Base-by-base conservation (phyloP, 2,329 filamentous ascomycete genomes). In the Leptographium galeiforme region DNA sequence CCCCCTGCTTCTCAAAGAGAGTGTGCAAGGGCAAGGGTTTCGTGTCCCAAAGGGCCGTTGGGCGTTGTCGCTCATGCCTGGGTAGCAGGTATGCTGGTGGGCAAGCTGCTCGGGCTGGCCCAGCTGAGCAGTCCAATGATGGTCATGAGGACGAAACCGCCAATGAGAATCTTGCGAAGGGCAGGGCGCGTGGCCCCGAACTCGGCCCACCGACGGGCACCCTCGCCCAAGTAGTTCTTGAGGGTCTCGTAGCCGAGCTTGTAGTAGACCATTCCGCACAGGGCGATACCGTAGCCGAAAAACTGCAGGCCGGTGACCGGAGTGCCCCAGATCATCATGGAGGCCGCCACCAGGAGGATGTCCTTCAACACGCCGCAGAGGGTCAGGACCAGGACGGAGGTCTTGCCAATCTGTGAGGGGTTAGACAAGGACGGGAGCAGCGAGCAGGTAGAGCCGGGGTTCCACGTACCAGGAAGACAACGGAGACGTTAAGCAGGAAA, bases 301-400 rank as follows among this genome's bases (percentile, higher is more conserved):
- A 86, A 84, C 73, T 93, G 87, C 54, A 91, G 78, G 53, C 72
- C 72, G 16, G 84, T 81, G 58, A 91, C 83, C 51, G 83, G 79
- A 58, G 87, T 87, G 61, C 80, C 79, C 84, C 87, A 91, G 68
- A 91, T 87, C 59, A 87, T 68, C 81, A 90, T 89, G 57, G 85
- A 89, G 47, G 85, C 84, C 52, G 75, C 73, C 56, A 93, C 87
- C 50, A 93, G 83, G 63, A 93, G 78, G 55, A 93, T 87, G 68
- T 93, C 87, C 77, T 91, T 93, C 58, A 93, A 81, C 41, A 93
- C 87, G 73, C 87, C 87, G 65, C 85, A 91, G 48, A 93, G 84
- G 36, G 88, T 93, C 63, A 93, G 83, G 61, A 91, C 84, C 53
- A 93, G 83, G 51, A 87, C 87, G 1, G 87, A 91, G 16, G 87